A percentile compares a stretch with the other conserved stretches of the same genome.
These are phyloP conservation scores for Auricularia auricula-judae DNA, from an alignment of 768 basidiomycete species.

Conservation along the genomic window DNA sequence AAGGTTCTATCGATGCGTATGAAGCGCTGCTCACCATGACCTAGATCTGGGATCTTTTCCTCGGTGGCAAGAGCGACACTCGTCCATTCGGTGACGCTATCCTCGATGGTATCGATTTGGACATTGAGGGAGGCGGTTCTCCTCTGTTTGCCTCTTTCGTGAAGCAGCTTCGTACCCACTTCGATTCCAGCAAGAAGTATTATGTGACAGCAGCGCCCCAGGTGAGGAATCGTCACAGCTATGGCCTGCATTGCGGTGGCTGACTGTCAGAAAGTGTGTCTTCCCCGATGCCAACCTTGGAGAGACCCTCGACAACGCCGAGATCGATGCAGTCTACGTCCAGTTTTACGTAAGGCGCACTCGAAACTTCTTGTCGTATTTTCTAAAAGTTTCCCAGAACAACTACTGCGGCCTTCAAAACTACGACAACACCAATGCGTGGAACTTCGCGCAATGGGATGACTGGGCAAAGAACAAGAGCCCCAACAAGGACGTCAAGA, in stretches of 20 bases:
- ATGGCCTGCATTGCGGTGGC: no score
- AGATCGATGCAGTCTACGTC: constrained; percentile 11
- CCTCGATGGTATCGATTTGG: constrained; percentile 9
- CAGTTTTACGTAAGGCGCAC: constrained; percentile 3
- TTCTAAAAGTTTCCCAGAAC: background rate
- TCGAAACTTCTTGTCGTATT: background rate
- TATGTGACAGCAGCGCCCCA: constrained; percentile 11
- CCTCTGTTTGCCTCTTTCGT: constrained; percentile 7
- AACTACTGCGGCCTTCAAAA: constrained; percentile 9
- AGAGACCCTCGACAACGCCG: constrained; percentile 6
- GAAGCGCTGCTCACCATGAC: constrained; percentile 7
- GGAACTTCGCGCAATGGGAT: constrained; percentile 4
- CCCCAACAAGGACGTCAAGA: constrained; percentile 10
- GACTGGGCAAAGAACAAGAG: constrained; percentile 7
- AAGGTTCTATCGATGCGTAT: constrained; percentile 8
- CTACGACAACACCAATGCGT: background rate
- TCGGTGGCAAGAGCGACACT: constrained; percentile 9
- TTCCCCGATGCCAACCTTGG: constrained; percentile 11
- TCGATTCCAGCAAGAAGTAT: constrained; percentile 10
- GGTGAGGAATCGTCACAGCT: background rate
- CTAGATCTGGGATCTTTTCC: constrained; percentile 8
- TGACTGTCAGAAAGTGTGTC: constrained; percentile 2
- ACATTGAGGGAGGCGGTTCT: constrained; percentile 10
- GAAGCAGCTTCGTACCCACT: constrained; percentile 8
- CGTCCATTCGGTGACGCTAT: constrained; percentile 10